Percentiles rank a stretch among this genome's conserved stretches.
phyloP scores from a whole-genome alignment of 2,329 filamentous ascomycete genomes.

The Metarhizium brunneum region DNA sequence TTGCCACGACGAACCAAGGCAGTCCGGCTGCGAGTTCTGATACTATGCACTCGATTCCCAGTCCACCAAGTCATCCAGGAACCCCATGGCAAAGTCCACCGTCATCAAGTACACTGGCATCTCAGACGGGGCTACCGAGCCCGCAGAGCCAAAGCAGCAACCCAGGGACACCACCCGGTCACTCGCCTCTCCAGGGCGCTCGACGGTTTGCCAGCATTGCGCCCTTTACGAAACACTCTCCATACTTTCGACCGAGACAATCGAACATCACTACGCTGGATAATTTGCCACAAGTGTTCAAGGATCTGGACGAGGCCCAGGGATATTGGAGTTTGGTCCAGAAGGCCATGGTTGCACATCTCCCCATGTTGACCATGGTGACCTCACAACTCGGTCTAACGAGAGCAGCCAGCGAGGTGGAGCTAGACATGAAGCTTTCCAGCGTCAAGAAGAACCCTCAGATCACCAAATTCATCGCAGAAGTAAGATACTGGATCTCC shows the following conservation, averaged over 20 bases:
- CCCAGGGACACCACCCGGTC: constrained; percentile 13
- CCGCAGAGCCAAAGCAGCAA: constrained; percentile 23
- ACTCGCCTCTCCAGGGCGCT: constrained; percentile 9
- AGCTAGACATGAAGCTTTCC: constrained; percentile 20
- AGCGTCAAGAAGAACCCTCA: constrained; percentile 20
- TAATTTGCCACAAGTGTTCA: constrained; percentile 23
- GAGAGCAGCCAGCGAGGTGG: constrained; percentile 14
- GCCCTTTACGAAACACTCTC: constrained; percentile 28
- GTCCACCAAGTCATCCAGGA: constrained; percentile 17
- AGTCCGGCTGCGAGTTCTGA: neutral
- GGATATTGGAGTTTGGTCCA: constrained; percentile 30
- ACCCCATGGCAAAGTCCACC: constrained; percentile 14
- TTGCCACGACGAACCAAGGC: neutral
- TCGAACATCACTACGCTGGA: constrained; percentile 21
- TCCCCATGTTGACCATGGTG: constrained; percentile 23
- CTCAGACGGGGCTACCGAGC: constrained; percentile 18
- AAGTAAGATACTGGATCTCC: constrained; percentile 28
- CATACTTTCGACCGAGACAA: constrained; percentile 24
- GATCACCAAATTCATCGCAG: constrained; percentile 24
- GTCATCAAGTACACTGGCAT: constrained; percentile 4
- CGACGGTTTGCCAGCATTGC: constrained; percentile 22
- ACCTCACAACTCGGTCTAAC: constrained; percentile 21
- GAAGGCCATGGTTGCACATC: constrained; percentile 25
- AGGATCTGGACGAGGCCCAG: constrained; percentile 23
- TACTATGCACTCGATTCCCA: constrained; percentile 7